Percentiles rank a stretch among this genome's conserved stretches.
Conservation (phyloP, 345 rosid genomes). For the Gossypioides kirkii region DNA sequence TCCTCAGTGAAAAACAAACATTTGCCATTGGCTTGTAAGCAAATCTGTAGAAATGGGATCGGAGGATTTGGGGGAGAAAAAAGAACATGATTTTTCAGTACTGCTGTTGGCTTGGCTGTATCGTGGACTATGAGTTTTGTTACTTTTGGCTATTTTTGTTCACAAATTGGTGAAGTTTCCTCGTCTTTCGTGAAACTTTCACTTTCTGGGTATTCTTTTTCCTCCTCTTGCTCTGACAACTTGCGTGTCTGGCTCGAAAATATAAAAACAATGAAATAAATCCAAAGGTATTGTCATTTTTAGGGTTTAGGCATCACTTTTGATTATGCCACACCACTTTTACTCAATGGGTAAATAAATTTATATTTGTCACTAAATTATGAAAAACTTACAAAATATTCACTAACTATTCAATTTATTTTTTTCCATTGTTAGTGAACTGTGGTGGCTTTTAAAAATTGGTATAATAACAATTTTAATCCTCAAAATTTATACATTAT, state of each 20-base stretch:
- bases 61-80: neutral
- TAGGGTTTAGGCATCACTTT: too few species aligned
- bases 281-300: too few species aligned
- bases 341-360: too few species aligned
- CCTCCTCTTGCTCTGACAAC: neutral
- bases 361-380: too few species aligned
- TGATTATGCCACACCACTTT: too few species aligned
- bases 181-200: neutral
- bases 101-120: neutral
- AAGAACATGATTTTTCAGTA: neutral
- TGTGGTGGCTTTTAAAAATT: too few species aligned
- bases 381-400: too few species aligned
- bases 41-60: too few species aligned
- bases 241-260: neutral
- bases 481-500: too few species aligned
- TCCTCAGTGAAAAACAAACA: neutral
- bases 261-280: neutral
- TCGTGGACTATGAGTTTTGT: neutral
- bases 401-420: too few species aligned
- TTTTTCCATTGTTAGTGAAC: too few species aligned
- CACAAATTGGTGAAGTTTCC: neutral
- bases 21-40: neutral
- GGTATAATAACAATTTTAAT: rapidly evolving
- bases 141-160: neutral
- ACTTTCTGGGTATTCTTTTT: neutral